phyloP scores from a whole-genome alignment of 2,329 filamentous ascomycete species.

The Chrysoporthe cubensis region DNA sequence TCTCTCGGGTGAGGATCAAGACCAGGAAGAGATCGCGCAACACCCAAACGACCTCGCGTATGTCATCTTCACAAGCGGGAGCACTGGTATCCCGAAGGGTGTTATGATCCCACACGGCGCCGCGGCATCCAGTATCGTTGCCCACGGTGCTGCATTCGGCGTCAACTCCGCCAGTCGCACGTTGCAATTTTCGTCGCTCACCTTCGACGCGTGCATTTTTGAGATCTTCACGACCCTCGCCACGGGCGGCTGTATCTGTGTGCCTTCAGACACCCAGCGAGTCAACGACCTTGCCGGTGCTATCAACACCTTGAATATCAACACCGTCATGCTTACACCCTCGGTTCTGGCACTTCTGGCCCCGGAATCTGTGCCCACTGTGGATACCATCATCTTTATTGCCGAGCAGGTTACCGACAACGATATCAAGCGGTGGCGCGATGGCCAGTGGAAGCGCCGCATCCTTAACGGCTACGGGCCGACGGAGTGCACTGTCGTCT shows the following conservation, averaged over 20 bases:
- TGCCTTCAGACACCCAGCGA: constrained; percentile 44
- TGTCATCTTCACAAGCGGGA: constrained; percentile 59
- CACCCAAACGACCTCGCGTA: constrained; percentile 1
- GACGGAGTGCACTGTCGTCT: constrained; percentile 1
- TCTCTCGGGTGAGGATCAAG: too few species aligned
- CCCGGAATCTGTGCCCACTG: constrained; percentile 19
- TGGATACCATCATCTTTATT: not conserved
- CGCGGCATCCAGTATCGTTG: constrained; percentile 3
- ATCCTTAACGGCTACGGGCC: constrained; percentile 40
- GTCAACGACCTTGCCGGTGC: constrained; percentile 40
- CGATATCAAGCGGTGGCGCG: constrained; percentile 41
- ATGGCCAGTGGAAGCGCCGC: constrained; percentile 46
- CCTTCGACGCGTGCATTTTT: constrained; percentile 38
- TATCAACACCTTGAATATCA: constrained; percentile 30
- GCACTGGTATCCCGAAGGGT: constrained; percentile 58
- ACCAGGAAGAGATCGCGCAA: too few species aligned
- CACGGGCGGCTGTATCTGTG: constrained; percentile 38
- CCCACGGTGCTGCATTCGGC: constrained; percentile 29
- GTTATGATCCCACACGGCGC: constrained; percentile 42
- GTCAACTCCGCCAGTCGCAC: constrained; percentile 35
- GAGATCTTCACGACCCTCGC: constrained; percentile 31
- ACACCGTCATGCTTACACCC: constrained; percentile 24
- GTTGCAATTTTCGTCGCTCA: constrained; percentile 40
- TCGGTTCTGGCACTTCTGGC: constrained; percentile 21
- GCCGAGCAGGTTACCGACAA: constrained; percentile 8